Conservation (phyloP, 2,329 filamentous ascomycete genomes). For the Talaromyces rugulosus region DNA sequence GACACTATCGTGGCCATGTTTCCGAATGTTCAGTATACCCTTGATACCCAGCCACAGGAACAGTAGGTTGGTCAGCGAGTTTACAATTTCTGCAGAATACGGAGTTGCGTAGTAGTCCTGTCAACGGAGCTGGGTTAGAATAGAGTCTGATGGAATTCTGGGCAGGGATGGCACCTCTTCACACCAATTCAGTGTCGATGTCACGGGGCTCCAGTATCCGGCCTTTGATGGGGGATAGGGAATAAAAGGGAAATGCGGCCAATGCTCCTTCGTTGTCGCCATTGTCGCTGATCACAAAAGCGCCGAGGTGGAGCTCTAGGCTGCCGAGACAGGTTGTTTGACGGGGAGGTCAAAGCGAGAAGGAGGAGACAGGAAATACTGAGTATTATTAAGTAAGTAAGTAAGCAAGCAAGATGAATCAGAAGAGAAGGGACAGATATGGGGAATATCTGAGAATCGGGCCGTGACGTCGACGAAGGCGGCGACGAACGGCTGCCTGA, state of each 20-base stretch:
- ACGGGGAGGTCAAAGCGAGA: background rate
- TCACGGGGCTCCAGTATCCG: constrained; percentile 67
- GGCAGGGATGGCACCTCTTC: constrained; percentile 59
- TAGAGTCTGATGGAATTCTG: background rate
- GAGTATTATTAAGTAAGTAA: background rate
- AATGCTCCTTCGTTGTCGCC: constrained; percentile 5
- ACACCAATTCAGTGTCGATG: constrained; percentile 73
- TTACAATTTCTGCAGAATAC: constrained; percentile 74
- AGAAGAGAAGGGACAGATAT: background rate
- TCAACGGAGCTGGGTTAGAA: constrained; percentile 13
- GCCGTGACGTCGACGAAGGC: background rate
- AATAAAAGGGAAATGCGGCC: constrained; percentile 27
- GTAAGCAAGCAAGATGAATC: background rate
- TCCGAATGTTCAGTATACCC: constrained; percentile 69
- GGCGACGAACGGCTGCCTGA: background rate
- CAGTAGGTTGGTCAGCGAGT: constrained; percentile 74
- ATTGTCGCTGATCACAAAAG: background rate
- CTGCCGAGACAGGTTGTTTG: background rate
- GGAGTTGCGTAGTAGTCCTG: constrained; percentile 72
- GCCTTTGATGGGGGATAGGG: constrained; percentile 45
- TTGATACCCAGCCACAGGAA: constrained; percentile 75
- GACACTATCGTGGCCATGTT: constrained; percentile 68
- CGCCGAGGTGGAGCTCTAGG: background rate
- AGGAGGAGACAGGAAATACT: background rate
- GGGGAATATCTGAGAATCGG: background rate